Base-by-base conservation (phyloP, 1,284 basidiomycete species). In the Ustilago tritici region DNA sequence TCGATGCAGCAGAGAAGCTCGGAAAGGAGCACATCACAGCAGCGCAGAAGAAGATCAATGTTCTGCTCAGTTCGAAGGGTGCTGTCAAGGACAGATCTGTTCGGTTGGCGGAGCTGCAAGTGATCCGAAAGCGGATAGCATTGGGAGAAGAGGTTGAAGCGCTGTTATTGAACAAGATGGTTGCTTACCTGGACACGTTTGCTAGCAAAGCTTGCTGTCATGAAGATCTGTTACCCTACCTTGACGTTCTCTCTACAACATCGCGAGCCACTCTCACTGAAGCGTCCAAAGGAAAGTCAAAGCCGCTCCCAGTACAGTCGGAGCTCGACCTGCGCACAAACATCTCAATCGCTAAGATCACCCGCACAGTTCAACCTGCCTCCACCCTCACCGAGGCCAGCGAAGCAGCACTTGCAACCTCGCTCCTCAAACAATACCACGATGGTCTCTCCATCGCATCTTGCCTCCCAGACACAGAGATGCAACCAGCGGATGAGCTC, bases 401-500 rank as follows among this genome's bases (percentile, higher is more conserved):
- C 38, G 74, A 76, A 43, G 66, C 52, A 2, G 28, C 19, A 11
- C 40, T 72, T 0, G 58, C 71, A 7, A 17, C 56, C 2, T 36
- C 40, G 12, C 38, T 63, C 32, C 34, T 75, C 23, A 32, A 87
- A 32, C 83, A 88, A 40, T 93, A 91, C 82, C 85, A 89, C 10
- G 86, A 88, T 3, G 92, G 89, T 9, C 89, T 95, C 15, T 87
- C 89, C 17, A 87, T 93, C 3, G 57, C 88, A 89, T 60, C 88
- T 2, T 15, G 23, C 23, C 23, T 95, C 23, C 90, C 92, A 1
- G 86, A 89, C 4, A 93, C 93, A 0, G 94, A 96, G 79, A 88
- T 95, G 53, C 95, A 96, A 81, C 93, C 92, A 17, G 92, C 91
- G 2, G 95, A 96, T 81, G 95, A 95, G 80, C 89, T 95, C 35